These are phyloP conservation scores for Pugionium dolabratum DNA, from an alignment of 345 rosid species.

Conservation along the genomic window DNA sequence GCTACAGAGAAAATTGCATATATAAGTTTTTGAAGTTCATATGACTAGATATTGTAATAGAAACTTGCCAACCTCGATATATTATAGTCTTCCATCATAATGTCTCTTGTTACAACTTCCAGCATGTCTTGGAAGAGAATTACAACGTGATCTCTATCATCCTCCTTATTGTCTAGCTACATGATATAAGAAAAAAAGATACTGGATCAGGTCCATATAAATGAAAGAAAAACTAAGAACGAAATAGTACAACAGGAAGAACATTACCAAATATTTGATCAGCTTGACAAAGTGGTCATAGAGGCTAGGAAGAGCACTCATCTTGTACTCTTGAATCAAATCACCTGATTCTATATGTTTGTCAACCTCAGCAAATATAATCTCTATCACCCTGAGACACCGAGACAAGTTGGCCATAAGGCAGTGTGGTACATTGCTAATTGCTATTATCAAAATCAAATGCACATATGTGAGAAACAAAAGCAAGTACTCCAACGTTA, in stretches of 20 bases:
- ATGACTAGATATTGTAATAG: constrained; percentile 15
- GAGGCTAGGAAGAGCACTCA: constrained; percentile 91
- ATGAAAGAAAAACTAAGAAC: not conserved
- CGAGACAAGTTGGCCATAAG: constrained; percentile 16
- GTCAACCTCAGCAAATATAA: constrained; percentile 66
- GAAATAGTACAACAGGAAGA: constrained; percentile 14
- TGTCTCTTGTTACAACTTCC: constrained; percentile 92
- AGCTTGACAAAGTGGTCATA: constrained; percentile 83
- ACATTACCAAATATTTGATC: constrained; percentile 77
- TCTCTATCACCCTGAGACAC: constrained; percentile 65
- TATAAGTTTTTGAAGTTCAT: constrained; percentile 24
- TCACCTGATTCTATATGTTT: constrained; percentile 42
- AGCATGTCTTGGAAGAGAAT: constrained; percentile 97
- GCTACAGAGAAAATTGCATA: constrained; percentile 44
- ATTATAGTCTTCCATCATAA: constrained; percentile 71
- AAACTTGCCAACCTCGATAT: constrained; percentile 56
- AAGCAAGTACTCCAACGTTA: constrained; percentile 20
- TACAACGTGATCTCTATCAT: constrained; percentile 83
- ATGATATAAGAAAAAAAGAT: constrained; percentile 27
- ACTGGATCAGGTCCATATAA: constrained; percentile 25
- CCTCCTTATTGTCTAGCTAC: constrained; percentile 71
- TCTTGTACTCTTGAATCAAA: constrained; percentile 61
- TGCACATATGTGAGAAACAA: constrained; percentile 22
- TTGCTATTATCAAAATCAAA: constrained; percentile 20
- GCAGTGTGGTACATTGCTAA: not conserved